These are phyloP conservation scores for Annona cherimola DNA, from an alignment of 164 flowering plant genomes.

Conservation along the genomic window DNA sequence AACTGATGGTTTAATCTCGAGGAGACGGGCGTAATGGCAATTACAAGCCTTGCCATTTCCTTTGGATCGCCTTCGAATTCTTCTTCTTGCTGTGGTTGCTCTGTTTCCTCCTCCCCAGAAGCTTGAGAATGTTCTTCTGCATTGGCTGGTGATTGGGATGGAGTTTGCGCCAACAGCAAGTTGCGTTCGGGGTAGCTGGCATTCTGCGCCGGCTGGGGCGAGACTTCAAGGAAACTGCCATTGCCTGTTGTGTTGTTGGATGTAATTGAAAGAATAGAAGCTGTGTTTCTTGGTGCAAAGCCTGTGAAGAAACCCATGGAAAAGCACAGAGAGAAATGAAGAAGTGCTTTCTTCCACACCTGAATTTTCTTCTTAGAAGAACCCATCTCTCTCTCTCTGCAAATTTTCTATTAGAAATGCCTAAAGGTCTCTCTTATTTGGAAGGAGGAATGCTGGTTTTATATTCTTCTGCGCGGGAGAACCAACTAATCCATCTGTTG, in stretches of 20 bases:
- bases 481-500: background rate
- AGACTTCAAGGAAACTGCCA: background rate
- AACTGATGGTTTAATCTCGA: constrained; percentile 28
- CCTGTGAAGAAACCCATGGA: constrained; percentile 92
- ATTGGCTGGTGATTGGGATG: background rate
- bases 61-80: constrained; percentile 4
- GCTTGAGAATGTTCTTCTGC: background rate
- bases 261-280: constrained; percentile 21
- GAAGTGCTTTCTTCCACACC: constrained; percentile 71
- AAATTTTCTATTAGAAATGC: background rate
- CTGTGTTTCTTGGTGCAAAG: constrained; percentile 54
- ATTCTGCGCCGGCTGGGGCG: background rate
- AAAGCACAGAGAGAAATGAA: constrained; percentile 80
- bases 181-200: background rate
- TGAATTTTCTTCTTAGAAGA: constrained; percentile 70
- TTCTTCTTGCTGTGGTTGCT: constrained; percentile 20
- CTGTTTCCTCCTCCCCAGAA: constrained; percentile 21
- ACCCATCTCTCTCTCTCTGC: constrained; percentile 29
- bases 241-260: background rate
- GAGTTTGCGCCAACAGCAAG: background rate
- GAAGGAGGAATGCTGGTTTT: background rate
- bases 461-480: background rate
- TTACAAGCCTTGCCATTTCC: constrained; percentile 36
- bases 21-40: constrained; percentile 48
- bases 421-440: background rate